Evolutionary conservation across 2,329 filamentous ascomycete genomes (phyloP).

Genomic region (Dactylellina sp.): DNA sequence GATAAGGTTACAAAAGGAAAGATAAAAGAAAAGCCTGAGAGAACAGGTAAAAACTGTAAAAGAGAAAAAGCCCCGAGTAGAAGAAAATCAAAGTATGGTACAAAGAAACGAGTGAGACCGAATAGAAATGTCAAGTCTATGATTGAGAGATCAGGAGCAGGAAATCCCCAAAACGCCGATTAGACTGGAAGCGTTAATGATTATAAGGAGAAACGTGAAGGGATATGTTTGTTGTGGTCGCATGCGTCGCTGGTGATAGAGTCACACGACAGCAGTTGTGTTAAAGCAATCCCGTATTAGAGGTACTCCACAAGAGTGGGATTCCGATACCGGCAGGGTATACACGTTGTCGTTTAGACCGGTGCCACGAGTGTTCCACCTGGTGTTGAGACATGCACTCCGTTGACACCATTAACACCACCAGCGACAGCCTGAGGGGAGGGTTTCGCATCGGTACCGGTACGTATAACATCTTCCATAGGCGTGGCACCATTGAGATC

Average conservation of each 20-base stretch:
- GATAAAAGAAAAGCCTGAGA: not conserved
- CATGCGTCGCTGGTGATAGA: not conserved
- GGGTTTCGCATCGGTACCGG: conserved; percentile 27
- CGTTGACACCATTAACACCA: conserved; percentile 19
- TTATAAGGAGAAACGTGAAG: not conserved
- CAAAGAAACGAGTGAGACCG: conserved; percentile 38
- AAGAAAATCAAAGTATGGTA: conserved; percentile 21
- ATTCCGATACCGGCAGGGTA: conserved; percentile 1
- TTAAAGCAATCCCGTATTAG: too few species aligned
- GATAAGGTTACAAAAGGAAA: conserved; percentile 19
- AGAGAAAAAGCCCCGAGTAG: conserved; percentile 4
- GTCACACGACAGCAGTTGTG: conserved; percentile 8
- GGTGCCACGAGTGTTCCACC: conserved; percentile 36
- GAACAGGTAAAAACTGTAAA: conserved; percentile 6
- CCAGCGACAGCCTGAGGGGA: conserved; percentile 6
- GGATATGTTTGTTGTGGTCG: not conserved
- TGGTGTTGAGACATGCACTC: conserved; percentile 39
- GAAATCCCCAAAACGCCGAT: conserved; percentile 31
- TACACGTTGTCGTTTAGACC: conserved; percentile 11
- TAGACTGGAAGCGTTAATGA: not conserved
- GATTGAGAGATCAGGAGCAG: not conserved
- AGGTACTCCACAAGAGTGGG: too few species aligned
- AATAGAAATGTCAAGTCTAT: conserved; percentile 30
- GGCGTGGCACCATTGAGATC: conserved; percentile 29
- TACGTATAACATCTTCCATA: conserved; percentile 52